Base-by-base conservation (phyloP, 208 protist genomes). In the Trypanosoma melophagium region DNA sequence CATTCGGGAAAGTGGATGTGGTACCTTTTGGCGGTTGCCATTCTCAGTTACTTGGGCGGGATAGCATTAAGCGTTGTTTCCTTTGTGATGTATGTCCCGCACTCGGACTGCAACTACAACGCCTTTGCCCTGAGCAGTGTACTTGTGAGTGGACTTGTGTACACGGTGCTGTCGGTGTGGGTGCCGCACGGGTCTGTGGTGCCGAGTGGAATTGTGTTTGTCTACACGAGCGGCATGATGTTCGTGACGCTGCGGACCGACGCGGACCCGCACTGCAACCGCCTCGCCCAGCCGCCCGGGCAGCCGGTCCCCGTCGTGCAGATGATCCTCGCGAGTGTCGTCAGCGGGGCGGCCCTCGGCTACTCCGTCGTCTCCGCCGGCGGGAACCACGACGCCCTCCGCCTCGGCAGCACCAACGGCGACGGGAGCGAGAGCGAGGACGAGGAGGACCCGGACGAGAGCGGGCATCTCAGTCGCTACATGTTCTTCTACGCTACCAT, bases 401-500 rank as follows among this genome's bases (percentile, higher is more conserved):
- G 84, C 38, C 69, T 93, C 56, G 78, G 79, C 41, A 45, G 57
- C 9, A 77, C 78, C 53, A 84, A 92, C 17, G 83, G 93, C 17
- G 87, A 55, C 60, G 92, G 57, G 7, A 77, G 79, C 53, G 88
- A 92, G n/a, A 80, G 93, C n/a, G 87, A 55, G 60, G 92, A 81
- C 59, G 87, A 81, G 12, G 84, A 92, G 55, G 84, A 97, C 76
- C 73, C 87, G 0, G 90, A 85, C 60, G 85, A 80, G 74, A 79
- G 56, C 13, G 88, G 89, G 0, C 87, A 97, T 78, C 67, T 96
- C 24, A 84, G 86, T 16, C 71, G 87, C 22, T 98, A 96, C 80
- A 86, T 93, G 62, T 97, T 95, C 68, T 98, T 98, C 77, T 93
- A 98, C 80, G 67, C 89, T 38, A 89, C 93, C 22, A 98, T 98